These are phyloP conservation scores for Cutaneotrichosporon cavernicola DNA, from an alignment of 1,284 basidiomycete species.

Conservation along the genomic window DNA sequence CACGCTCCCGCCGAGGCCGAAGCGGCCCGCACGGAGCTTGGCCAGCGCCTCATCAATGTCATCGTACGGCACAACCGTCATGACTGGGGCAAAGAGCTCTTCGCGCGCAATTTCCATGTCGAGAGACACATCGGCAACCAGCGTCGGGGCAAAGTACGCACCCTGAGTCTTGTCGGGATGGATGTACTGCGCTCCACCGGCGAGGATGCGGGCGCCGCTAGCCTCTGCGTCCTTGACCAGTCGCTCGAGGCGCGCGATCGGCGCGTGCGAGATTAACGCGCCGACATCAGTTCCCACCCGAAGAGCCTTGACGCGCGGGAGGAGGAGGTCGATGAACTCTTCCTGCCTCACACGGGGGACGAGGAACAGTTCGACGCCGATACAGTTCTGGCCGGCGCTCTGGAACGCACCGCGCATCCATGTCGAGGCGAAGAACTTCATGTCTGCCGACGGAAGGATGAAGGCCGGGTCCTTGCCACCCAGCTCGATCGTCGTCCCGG, in stretches of 20 bases:
- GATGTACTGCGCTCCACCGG: slow-evolving; percentile 64
- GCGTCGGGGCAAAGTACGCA: slow-evolving; percentile 81
- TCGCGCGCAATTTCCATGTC: slow-evolving; percentile 72
- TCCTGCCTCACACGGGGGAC: slow-evolving; percentile 58
- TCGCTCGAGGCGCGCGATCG: slow-evolving; percentile 68
- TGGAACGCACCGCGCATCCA: slow-evolving; percentile 77
- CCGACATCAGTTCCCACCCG: slow-evolving; percentile 60
- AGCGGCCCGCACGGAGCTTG: slow-evolving; percentile 81
- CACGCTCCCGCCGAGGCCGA: slow-evolving; percentile 93
- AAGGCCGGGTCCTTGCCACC: slow-evolving; percentile 64
- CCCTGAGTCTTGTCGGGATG: slow-evolving; percentile 69
- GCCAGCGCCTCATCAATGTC: slow-evolving; percentile 75
- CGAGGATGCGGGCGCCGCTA: slow-evolving; percentile 67
- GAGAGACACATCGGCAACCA: slow-evolving; percentile 76
- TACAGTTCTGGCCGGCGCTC: slow-evolving; percentile 83
- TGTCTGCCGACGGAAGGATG: slow-evolving; percentile 55
- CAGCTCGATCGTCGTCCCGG: slow-evolving; percentile 85
- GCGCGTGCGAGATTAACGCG: slow-evolving; percentile 56
- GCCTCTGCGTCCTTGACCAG: slow-evolving; percentile 68
- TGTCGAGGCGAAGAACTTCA: slow-evolving; percentile 56
- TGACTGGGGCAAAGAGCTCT: slow-evolving; percentile 90
- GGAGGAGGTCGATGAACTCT: slow-evolving; percentile 66
- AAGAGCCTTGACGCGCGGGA: slow-evolving; percentile 64
- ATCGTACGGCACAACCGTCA: slow-evolving; percentile 77
- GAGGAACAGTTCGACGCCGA: slow-evolving; percentile 89